Percentiles rank a stretch among this genome's conserved stretches.
These are phyloP conservation scores for Pichia californica DNA, from an alignment of 805 yeast species.

Conservation along the genomic window DNA sequence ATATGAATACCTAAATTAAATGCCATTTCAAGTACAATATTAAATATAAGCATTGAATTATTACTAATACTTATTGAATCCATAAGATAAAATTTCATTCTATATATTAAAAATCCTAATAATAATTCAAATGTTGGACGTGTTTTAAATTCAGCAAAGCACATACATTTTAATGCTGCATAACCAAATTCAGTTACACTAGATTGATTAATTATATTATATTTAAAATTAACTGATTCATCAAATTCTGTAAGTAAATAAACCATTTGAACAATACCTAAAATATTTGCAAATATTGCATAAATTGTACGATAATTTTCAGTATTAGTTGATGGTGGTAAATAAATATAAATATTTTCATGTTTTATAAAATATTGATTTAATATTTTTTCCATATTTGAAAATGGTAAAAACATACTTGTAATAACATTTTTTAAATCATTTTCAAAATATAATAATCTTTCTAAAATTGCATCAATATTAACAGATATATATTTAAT, in stretches of 20 bases:
- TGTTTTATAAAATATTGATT: conserved; percentile 5
- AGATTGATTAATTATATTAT: too few species aligned
- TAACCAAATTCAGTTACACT: neutral
- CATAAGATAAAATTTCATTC: conserved; percentile 5
- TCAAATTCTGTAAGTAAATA: conserved; percentile 6
- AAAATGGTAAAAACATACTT: conserved; percentile 12
- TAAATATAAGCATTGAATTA: conserved; percentile 11
- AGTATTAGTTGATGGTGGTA: too few species aligned
- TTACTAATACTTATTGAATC: conserved; percentile 18
- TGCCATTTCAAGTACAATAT: conserved; percentile 12
- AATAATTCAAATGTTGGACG: conserved; percentile 16
- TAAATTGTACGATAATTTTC: conserved; percentile 8
- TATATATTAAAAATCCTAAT: conserved; percentile 11
- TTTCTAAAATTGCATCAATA: conserved; percentile 19
- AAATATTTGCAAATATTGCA: conserved; percentile 15
- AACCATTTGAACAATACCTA: conserved; percentile 13
- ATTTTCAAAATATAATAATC: conserved; percentile 15
- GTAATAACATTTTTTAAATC: conserved; percentile 14
- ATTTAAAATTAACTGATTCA: neutral
- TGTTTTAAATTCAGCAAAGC: conserved; percentile 2
- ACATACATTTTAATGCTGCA: neutral
- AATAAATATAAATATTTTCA: conserved; percentile 8
- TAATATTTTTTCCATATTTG: conserved; percentile 7
- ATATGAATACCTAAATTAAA: conserved; percentile 20
- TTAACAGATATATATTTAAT: conserved; percentile 7